Conservation (phyloP, 2,329 filamentous ascomycete species). For the Diaporthe ilicicola region DNA sequence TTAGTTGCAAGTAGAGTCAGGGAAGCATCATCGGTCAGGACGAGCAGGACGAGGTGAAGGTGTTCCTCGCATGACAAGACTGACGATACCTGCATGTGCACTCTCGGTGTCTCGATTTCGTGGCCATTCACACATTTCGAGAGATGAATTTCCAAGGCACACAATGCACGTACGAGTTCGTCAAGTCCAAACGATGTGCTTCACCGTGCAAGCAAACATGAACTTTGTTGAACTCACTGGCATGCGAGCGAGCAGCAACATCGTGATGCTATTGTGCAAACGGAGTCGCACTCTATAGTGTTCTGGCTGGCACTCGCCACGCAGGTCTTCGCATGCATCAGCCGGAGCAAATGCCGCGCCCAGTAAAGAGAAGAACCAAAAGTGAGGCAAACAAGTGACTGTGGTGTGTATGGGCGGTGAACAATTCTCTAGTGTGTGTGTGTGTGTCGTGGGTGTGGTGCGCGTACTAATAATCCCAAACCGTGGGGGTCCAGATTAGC, state of each 20-base stretch:
- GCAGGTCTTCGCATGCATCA: neutral
- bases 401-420: constrained; percentile 10
- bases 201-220: neutral
- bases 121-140: neutral
- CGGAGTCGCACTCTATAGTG: neutral
- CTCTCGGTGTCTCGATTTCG: neutral
- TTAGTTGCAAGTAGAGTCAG: neutral
- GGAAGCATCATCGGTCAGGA: constrained; percentile 12
- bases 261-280: too few relatives aligned
- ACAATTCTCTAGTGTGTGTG: neutral
- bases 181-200: neutral
- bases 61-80: constrained; percentile 1
- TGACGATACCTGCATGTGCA: constrained; percentile 5
- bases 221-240: too few relatives aligned
- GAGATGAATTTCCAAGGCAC: too few relatives aligned
- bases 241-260: too few relatives aligned
- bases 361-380: neutral
- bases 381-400: neutral
- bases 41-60: constrained; percentile 1
- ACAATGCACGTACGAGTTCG: too few relatives aligned
- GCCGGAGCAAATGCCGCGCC: neutral
- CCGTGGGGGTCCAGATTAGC: neutral
- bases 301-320: neutral
- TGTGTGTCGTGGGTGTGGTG: neutral
- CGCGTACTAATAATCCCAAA: constrained; percentile 16